Evolutionary conservation across 2,329 filamentous ascomycete genomes (phyloP).

Genomic region (Claviceps purpurea): DNA sequence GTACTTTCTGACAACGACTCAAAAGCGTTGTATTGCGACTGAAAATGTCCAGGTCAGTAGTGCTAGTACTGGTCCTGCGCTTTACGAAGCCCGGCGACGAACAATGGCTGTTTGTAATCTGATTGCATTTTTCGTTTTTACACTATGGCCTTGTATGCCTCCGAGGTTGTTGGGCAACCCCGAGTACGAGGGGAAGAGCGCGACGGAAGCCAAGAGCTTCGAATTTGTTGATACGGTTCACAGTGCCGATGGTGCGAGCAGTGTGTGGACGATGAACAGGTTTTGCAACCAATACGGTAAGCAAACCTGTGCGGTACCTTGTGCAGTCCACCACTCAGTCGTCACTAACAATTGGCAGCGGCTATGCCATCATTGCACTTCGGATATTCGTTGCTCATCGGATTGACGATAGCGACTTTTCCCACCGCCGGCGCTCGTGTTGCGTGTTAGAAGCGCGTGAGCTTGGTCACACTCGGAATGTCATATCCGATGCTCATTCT

Average conservation of each 20-base stretch:
- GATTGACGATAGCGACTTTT: conserved; percentile 53
- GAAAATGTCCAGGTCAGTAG: conserved; percentile 16
- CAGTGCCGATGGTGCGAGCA: conserved; percentile 35
- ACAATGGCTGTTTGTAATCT: conserved; percentile 51
- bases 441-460: conserved; percentile 35
- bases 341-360: conserved; percentile 25
- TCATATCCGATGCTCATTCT: conserved; percentile 53
- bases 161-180: conserved; percentile 45
- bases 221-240: conserved; percentile 51
- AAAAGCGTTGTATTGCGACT: conserved; percentile 27
- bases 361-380: conserved; percentile 69
- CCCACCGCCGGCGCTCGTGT: conserved; percentile 43
- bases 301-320: conserved; percentile 11
- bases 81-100: conserved; percentile 42
- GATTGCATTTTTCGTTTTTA: conserved; percentile 46
- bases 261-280: conserved; percentile 51
- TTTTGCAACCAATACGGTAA: conserved; percentile 65
- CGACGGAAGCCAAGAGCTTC: conserved; percentile 44
- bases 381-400: conserved; percentile 61
- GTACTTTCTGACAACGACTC: conserved; percentile 57
- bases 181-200: conserved; percentile 39
- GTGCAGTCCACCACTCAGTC: not conserved
- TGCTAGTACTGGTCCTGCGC: conserved; percentile 26
- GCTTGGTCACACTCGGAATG: conserved; percentile 35
- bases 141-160: conserved; percentile 52